Conservation (phyloP, 805 yeast genomes). For the Candida silvatica region DNA sequence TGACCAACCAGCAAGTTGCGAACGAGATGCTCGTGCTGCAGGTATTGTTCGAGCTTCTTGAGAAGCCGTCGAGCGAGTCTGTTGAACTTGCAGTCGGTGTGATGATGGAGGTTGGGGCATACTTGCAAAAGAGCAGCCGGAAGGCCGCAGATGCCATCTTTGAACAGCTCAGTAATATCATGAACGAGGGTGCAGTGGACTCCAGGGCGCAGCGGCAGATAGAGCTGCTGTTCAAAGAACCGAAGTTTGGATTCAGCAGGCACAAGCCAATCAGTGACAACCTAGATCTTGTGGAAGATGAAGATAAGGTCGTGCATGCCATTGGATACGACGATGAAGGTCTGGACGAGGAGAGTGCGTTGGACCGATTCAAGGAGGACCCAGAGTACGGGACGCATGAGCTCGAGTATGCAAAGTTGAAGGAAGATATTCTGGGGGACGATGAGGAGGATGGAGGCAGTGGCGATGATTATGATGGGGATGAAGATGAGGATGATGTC, state of each 20-base stretch:
- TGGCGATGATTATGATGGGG: constrained; percentile 1
- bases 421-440: constrained; percentile 38
- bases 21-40: constrained; percentile 49
- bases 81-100: constrained; percentile 46
- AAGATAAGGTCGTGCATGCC: constrained; percentile 49
- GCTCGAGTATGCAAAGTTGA: constrained; percentile 33
- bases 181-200: constrained; percentile 44
- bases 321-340: constrained; percentile 45
- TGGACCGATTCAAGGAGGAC: too few species aligned
- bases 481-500: constrained; percentile 15
- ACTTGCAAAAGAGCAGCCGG: constrained; percentile 31
- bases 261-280: constrained; percentile 32
- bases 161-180: constrained; percentile 51
- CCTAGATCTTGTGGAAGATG: constrained; percentile 57
- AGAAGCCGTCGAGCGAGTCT: constrained; percentile 39
- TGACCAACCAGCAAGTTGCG: constrained; percentile 54
- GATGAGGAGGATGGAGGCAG: constrained; percentile 10
- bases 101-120: constrained; percentile 43
- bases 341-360: too few species aligned
- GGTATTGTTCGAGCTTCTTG: constrained; percentile 37
- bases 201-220: constrained; percentile 36
- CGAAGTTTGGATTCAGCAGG: constrained; percentile 34
- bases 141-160: constrained; percentile 31
- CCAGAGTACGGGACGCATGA: constrained; percentile 39
- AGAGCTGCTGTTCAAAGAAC: constrained; percentile 41